phyloP scores from a whole-genome alignment of 768 basidiomycete genomes.

The Russula abietina region DNA sequence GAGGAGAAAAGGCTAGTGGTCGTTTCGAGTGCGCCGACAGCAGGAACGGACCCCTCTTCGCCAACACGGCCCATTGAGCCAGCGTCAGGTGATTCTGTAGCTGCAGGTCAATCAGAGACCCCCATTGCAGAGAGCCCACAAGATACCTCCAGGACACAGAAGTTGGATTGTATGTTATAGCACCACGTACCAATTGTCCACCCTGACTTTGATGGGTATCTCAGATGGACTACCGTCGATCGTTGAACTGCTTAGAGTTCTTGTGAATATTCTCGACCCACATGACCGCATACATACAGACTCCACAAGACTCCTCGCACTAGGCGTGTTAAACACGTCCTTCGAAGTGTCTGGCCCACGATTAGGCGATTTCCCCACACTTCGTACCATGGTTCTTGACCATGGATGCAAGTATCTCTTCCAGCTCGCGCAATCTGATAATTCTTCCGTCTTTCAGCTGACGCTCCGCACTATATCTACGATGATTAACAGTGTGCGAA shows the following conservation, averaged over 20 bases:
- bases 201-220: slow-evolving; percentile 3
- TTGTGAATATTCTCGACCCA: slow-evolving; percentile 93
- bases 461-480: slow-evolving; percentile 83
- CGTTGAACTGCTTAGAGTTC: slow-evolving; percentile 85
- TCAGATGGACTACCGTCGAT: slow-evolving; percentile 87
- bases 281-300: slow-evolving; percentile 94
- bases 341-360: slow-evolving; percentile 77
- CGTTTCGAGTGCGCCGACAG: slow-evolving; percentile 38
- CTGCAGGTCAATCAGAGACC: slow-evolving; percentile 1
- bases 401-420: slow-evolving; percentile 95
- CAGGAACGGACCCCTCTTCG: slow-evolving; percentile 4
- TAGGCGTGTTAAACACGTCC: slow-evolving; percentile 80
- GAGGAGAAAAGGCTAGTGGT: slow-evolving; percentile 65
- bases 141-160: background rate
- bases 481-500: slow-evolving; percentile 80
- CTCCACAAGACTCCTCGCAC: slow-evolving; percentile 83
- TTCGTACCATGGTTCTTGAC: slow-evolving; percentile 74
- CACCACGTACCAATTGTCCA: background rate
- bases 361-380: slow-evolving; percentile 71
- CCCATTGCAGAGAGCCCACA: background rate
- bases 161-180: slow-evolving; percentile 11
- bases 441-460: slow-evolving; percentile 67
- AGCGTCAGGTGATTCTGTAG: background rate
- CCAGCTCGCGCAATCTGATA: slow-evolving; percentile 91
- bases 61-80: background rate